These are phyloP conservation scores for Mycena pura DNA, from an alignment of 768 basidiomycete species.

Conservation along the genomic window DNA sequence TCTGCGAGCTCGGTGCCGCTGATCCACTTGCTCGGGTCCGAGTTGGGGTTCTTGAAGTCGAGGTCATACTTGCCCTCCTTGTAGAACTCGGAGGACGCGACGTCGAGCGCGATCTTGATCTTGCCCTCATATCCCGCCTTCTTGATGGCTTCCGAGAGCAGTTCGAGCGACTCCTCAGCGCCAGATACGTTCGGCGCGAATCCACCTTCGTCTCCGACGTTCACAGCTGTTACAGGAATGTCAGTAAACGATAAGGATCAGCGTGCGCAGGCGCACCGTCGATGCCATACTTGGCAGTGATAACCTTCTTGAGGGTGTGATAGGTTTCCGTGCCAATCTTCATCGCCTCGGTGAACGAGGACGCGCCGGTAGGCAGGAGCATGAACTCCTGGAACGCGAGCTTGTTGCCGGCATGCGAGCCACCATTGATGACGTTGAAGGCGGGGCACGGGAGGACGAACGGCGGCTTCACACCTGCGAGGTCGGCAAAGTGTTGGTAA, in stretches of 20 bases:
- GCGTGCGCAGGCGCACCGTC: conserved; percentile 68
- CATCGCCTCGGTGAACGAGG: conserved; percentile 94
- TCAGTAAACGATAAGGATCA: conserved; percentile 15
- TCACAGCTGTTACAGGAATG: conserved; percentile 70
- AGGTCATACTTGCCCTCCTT: conserved; percentile 99
- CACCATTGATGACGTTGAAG: conserved; percentile 99
- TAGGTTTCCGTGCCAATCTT: conserved; percentile 99
- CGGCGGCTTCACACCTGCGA: conserved; percentile 94
- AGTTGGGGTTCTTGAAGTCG: conserved; percentile 99
- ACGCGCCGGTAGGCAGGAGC: conserved; percentile 94
- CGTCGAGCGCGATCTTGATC: conserved; percentile 98
- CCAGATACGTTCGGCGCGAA: conserved; percentile 98
- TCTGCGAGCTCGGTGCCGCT: conserved; percentile 91
- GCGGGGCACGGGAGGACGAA: conserved; percentile 91
- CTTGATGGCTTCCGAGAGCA: conserved; percentile 94
- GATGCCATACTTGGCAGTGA: conserved; percentile 98
- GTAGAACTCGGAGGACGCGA: conserved; percentile 99
- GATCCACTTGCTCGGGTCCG: conserved; percentile 96
- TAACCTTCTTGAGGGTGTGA: conserved; percentile 98
- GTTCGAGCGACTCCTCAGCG: conserved; percentile 96
- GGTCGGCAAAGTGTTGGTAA: conserved; percentile 95
- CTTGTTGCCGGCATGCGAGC: conserved; percentile 99
- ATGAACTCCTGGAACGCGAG: conserved; percentile 99
- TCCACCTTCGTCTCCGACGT: conserved; percentile 99
- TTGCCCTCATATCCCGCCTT: conserved; percentile 99